Conservation (phyloP, 805 yeast genomes). For the Alloascoidea africana region DNA sequence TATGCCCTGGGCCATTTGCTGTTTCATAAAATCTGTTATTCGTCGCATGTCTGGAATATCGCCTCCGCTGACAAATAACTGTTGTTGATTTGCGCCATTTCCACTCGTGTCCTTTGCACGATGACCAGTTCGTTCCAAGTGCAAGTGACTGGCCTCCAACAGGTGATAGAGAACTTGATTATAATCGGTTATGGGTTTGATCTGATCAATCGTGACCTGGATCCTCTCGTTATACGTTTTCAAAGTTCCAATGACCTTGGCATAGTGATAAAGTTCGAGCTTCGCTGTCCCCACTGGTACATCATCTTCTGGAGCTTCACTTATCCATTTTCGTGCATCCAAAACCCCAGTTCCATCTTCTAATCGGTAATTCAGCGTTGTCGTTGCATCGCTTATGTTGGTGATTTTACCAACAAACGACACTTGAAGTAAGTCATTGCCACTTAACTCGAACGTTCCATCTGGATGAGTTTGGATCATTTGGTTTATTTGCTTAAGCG, state of each 20-base stretch:
- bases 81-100: background rate
- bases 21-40: background rate
- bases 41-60: background rate
- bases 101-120: background rate
- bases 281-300: conserved; percentile 9
- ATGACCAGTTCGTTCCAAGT: conserved; percentile 16
- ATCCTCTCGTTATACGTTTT: conserved; percentile 31
- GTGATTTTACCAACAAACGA: conserved; percentile 32
- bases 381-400: conserved; percentile 26
- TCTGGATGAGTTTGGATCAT: conserved; percentile 1
- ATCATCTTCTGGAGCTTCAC: conserved; percentile 14
- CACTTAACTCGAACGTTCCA: background rate
- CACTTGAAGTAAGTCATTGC: background rate
- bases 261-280: conserved; percentile 28
- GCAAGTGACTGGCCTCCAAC: conserved; percentile 30
- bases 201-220: conserved; percentile 29
- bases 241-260: conserved; percentile 24
- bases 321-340: conserved; percentile 34
- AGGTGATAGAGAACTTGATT: conserved; percentile 38
- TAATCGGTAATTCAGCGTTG: conserved; percentile 26
- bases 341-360: conserved; percentile 44
- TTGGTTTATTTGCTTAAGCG: background rate
- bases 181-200: conserved; percentile 29
- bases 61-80: background rate
- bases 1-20: background rate